Evolutionary conservation across 495 filamentous ascomycete genomes (phyloP), one percentile per base, ranked within the genome.

Genomic region (Xylaria acuta): DNA sequence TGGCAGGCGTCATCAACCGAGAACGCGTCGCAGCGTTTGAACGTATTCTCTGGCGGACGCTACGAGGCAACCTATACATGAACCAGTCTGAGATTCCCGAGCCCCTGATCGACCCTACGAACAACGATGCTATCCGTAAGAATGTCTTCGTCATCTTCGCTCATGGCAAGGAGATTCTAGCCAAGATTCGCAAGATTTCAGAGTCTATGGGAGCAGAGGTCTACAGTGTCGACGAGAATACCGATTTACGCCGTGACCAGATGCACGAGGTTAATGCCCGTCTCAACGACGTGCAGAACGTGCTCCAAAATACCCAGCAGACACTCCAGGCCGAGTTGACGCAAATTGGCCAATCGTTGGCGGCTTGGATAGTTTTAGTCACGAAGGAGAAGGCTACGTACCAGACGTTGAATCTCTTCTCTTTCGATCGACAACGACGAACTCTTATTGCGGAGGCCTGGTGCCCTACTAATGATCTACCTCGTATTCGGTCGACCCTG

Each of bases 81-180:
- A 99, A 98, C 84, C 96, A 99, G 85, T 93, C 95, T 43, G 96
- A 98, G 84, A 98, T 99, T 67, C 91, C 93, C 38, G 94, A 98
- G 75, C 90, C 94, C n/a, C 92, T 99, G 69, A 86, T 97, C 80
- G 94, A 99, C 81, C 96, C 96, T 30, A 84, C 88, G 74, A 97
- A 89, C 83, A 97, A 97, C 82, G 96, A 98, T 81, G 86, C 91
- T 59, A 87, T 97, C 72, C 90, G 90, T 82, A 99, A 99, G 90
- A 99, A 97, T 77, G 96, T 98, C 69, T 99, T 98, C 76, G 95
- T 99, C 72, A 98, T 99, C 78, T 99, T 99, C 78, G 95, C 97
- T 34, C 97, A 99, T 75, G 96, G 96, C 75, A 97, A 97, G 81
- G 95, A 97, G 81, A 96, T 99, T 77, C 90, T 99, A 74, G 92